These are phyloP conservation scores for Phytopythium ostracodes DNA, from an alignment of 352 stramenopile genomes.

Conservation along the genomic window DNA sequence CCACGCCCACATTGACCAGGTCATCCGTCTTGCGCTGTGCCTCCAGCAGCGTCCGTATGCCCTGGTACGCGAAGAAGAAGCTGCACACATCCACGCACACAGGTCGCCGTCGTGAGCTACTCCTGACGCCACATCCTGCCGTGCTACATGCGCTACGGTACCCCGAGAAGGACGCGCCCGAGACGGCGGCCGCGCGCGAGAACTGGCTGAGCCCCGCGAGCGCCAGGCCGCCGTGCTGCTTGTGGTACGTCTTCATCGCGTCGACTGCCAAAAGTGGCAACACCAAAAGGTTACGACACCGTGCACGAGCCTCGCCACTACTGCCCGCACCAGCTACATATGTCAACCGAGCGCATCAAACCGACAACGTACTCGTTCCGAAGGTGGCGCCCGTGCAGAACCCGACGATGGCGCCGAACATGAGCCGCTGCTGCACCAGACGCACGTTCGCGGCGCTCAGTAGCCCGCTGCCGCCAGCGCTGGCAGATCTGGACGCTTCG, in stretches of 20 bases:
- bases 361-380: conserved; percentile 63
- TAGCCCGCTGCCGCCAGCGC: conserved; percentile 10
- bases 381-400: conserved; percentile 78
- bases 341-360: too few species aligned
- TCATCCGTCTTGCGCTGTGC: conserved; percentile 56
- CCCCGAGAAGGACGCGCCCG: conserved; percentile 58
- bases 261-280: conserved; percentile 39
- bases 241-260: conserved; percentile 53
- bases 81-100: too few species aligned
- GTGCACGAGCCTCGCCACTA: too few species aligned
- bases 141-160: conserved; percentile 15
- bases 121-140: too few species aligned
- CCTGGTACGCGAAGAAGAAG: conserved; percentile 79
- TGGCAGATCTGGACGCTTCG: neutral
- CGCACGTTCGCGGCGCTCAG: conserved; percentile 36
- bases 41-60: conserved; percentile 66
- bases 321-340: too few species aligned
- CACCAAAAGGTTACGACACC: too few species aligned
- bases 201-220: conserved; percentile 40
- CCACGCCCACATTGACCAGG: conserved; percentile 52
- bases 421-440: conserved; percentile 60
- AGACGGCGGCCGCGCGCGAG: conserved; percentile 46
- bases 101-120: too few species aligned
- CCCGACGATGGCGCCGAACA: conserved; percentile 76
- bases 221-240: conserved; percentile 45